Conservation (phyloP, 805 yeast species). For the Scheffersomyces stipitis region DNA sequence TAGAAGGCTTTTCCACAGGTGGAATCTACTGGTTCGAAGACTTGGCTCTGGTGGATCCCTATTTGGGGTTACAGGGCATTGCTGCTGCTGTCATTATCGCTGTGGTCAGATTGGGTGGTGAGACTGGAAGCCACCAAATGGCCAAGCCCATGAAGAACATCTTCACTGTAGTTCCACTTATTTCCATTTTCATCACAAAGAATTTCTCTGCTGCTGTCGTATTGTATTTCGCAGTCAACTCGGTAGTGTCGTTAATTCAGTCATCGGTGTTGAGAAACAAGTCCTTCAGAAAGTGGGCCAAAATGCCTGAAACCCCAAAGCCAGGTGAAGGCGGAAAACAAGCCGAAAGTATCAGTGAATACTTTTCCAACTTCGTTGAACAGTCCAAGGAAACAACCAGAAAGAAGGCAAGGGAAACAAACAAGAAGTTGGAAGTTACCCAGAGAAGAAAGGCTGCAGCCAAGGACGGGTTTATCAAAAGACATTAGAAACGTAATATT, state of each 20-base stretch:
- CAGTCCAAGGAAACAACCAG: conserved; percentile 32
- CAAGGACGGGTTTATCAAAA: conserved; percentile 37
- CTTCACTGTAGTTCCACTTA: conserved; percentile 71
- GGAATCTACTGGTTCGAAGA: conserved; percentile 86
- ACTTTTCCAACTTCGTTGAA: conserved; percentile 34
- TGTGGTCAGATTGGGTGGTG: conserved; percentile 85
- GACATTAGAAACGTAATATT: conserved; percentile 28
- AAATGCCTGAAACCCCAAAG: conserved; percentile 56
- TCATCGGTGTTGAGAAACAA: conserved; percentile 61
- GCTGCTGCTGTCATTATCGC: conserved; percentile 77
- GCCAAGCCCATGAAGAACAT: conserved; percentile 61
- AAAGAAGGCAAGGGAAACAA: conserved; percentile 33
- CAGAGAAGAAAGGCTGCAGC: conserved; percentile 31
- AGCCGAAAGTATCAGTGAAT: conserved; percentile 35
- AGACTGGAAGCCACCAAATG: conserved; percentile 75
- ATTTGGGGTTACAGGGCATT: conserved; percentile 78
- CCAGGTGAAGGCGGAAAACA: conserved; percentile 26
- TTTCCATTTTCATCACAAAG: conserved; percentile 88
- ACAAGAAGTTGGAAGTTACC: conserved; percentile 35
- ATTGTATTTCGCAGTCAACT: conserved; percentile 81
- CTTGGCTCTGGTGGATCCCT: conserved; percentile 84
- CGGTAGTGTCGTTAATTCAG: conserved; percentile 72
- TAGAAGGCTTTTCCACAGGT: conserved; percentile 73
- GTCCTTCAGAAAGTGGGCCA: conserved; percentile 54
- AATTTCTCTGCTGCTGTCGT: conserved; percentile 82